A percentile compares a stretch with the other conserved stretches of the same genome.
Conservation (phyloP, 371 early-diverging fungal species). For the Dichotomocladium elegans region DNA sequence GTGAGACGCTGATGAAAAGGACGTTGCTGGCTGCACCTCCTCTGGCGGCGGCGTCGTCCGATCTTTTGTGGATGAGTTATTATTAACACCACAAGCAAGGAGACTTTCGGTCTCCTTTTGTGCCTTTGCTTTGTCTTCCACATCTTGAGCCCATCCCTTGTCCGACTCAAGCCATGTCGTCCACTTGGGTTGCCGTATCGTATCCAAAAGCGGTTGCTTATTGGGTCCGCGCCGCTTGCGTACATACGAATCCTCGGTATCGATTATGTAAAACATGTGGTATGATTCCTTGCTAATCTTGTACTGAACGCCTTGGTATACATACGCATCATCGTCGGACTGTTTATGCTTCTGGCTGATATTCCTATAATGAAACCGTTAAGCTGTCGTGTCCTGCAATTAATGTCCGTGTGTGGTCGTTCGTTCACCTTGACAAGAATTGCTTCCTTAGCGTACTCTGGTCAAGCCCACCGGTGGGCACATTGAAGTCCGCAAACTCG, state of each 20-base stretch:
- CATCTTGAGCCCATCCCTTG: conserved; percentile 11
- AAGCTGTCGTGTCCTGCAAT: background rate
- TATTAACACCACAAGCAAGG: too few relatives aligned
- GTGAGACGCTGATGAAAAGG: too few relatives aligned
- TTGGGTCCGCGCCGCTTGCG: conserved; percentile 11
- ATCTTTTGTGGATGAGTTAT: too few relatives aligned
- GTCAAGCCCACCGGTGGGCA: conserved; percentile 63
- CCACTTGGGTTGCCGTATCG: conserved; percentile 4
- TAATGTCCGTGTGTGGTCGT: background rate
- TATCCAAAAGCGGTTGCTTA: background rate
- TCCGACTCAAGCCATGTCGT: conserved; percentile 13
- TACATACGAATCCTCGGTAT: conserved; percentile 39
- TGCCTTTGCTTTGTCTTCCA: conserved; percentile 9
- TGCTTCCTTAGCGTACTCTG: conserved; percentile 38
- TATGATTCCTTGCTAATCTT: conserved; percentile 44
- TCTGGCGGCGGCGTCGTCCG: too few relatives aligned
- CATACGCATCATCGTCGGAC: conserved; percentile 21
- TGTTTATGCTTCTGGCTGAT: conserved; percentile 16
- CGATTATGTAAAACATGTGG: conserved; percentile 49
- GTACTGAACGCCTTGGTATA: conserved; percentile 39
- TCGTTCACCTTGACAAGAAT: conserved; percentile 56
- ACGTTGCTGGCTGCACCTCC: too few relatives aligned
- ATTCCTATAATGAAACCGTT: background rate
- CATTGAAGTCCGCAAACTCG: conserved; percentile 69
- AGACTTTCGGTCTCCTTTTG: conserved; percentile 8